A percentile compares a stretch with the other conserved stretches of the same genome.
Conservation (phyloP, 768 basidiomycete species). For the Cyclocybe cylindracea region DNA sequence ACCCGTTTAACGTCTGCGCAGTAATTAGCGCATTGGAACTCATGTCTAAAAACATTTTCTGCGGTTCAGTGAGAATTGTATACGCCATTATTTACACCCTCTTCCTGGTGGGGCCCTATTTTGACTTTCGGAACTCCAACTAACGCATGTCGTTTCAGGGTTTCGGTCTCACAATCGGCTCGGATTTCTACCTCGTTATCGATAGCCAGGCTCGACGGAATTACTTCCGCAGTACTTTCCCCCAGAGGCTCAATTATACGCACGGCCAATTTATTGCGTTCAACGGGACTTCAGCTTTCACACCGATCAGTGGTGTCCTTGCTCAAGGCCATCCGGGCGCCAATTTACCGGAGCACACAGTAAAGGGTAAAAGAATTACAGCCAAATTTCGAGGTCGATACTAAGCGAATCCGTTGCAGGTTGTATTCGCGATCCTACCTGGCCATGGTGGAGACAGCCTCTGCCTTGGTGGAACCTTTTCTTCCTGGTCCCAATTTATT, state of each 20-base stretch:
- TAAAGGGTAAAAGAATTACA: slow-evolving; percentile 44
- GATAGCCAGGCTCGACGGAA: slow-evolving; percentile 55
- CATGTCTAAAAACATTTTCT: slow-evolving; percentile 79
- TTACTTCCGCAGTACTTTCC: slow-evolving; percentile 48
- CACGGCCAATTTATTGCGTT: slow-evolving; percentile 56
- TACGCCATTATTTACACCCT: slow-evolving; percentile 87
- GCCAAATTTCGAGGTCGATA: slow-evolving; percentile 17
- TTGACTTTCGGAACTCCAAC: slow-evolving; percentile 1
- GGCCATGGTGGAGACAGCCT: slow-evolving; percentile 78
- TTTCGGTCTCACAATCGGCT: slow-evolving; percentile 82
- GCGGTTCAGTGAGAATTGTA: slow-evolving; percentile 81
- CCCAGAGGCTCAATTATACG: slow-evolving; percentile 40
- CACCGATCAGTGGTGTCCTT: slow-evolving; percentile 43
- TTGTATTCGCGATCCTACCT: slow-evolving; percentile 71
- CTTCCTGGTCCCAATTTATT: slow-evolving; percentile 75
- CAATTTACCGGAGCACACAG: slow-evolving; percentile 42
- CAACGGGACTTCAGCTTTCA: slow-evolving; percentile 45
- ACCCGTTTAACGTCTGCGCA: slow-evolving; percentile 23
- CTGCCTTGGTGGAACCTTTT: slow-evolving; percentile 84
- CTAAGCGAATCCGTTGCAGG: slow-evolving; percentile 41
- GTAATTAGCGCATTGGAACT: slow-evolving; percentile 81
- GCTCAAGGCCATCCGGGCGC: slow-evolving; percentile 40
- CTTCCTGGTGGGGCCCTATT: slow-evolving; percentile 55
- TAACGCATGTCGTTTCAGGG: slow-evolving; percentile 45
- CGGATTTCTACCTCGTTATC: slow-evolving; percentile 75